Percentiles rank a stretch among this genome's conserved stretches.
Evolutionary conservation across 2,329 filamentous ascomycete genomes (phyloP).

Genomic region (Fusarium devonianum): DNA sequence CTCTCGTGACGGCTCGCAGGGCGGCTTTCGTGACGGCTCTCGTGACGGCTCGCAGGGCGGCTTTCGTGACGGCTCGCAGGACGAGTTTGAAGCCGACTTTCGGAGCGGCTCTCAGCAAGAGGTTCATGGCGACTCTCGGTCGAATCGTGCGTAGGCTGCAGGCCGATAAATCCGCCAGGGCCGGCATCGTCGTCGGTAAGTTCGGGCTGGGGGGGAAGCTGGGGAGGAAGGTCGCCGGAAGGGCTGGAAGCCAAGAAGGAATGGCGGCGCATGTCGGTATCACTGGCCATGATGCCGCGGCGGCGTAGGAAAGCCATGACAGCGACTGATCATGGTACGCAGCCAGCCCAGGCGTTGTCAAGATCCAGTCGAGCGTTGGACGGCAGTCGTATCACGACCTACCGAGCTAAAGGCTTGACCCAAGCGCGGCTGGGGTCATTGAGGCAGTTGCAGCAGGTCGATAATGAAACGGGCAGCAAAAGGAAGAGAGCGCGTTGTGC

Average conservation of each 20-base stretch:
- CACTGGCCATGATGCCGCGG: slow-evolving; percentile 66
- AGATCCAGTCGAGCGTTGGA: slow-evolving; percentile 29
- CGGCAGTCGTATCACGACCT: slow-evolving; percentile 38
- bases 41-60: slow-evolving; percentile 46
- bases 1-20: slow-evolving; percentile 14
- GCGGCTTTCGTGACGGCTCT: slow-evolving; percentile 9
- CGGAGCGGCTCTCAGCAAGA: slow-evolving; percentile 10
- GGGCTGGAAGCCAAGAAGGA: slow-evolving; percentile 48
- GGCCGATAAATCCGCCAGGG: slow-evolving; percentile 27
- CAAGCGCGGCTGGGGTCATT: slow-evolving; percentile 34
- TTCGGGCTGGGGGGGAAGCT: slow-evolving; percentile 34
- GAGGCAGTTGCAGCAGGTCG: slow-evolving; percentile 22
- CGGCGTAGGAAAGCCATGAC: slow-evolving; percentile 68
- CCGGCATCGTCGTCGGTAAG: slow-evolving; percentile 28
- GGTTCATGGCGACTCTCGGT: slow-evolving; percentile 26
- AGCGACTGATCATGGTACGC: slow-evolving; percentile 51
- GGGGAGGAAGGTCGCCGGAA: slow-evolving; percentile 40
- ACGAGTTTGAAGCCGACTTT: no score
- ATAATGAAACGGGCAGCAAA: slow-evolving; percentile 12
- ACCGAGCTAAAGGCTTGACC: slow-evolving; percentile 38
- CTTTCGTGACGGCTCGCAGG: slow-evolving; percentile 16
- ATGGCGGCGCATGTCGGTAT: slow-evolving; percentile 65
- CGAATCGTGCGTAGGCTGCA: slow-evolving; percentile 38
- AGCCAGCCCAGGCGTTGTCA: slow-evolving; percentile 37
- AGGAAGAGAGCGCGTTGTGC: slow-evolving; percentile 14